Conservation (phyloP, 1,139 yeast genomes). For the Diutina pseudorugosa region DNA sequence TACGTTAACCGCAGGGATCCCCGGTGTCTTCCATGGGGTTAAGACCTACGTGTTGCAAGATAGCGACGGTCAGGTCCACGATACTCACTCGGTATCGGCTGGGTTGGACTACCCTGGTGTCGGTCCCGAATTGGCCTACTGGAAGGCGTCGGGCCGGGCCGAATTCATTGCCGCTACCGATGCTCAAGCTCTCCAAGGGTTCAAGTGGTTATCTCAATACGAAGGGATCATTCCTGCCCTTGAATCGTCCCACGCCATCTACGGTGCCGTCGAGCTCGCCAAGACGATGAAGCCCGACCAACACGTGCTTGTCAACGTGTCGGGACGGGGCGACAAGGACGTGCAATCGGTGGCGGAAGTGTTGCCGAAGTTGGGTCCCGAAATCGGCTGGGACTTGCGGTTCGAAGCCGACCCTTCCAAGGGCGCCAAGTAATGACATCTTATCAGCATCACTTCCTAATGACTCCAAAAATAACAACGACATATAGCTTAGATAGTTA, state of each 20-base stretch:
- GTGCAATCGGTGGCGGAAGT: slow-evolving; percentile 96
- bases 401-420: slow-evolving; percentile 50
- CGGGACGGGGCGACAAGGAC: slow-evolving; percentile 99
- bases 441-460: not conserved
- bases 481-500: too few relatives aligned
- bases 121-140: slow-evolving; percentile 92
- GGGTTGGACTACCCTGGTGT: slow-evolving; percentile 99
- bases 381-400: slow-evolving; percentile 92
- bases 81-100: slow-evolving; percentile 96
- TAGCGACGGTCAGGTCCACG: slow-evolving; percentile 89
- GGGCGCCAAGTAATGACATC: slow-evolving; percentile 2
- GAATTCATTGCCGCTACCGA: slow-evolving; percentile 85
- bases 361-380: slow-evolving; percentile 77
- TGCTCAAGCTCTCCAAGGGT: slow-evolving; percentile 85
- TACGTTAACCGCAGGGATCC: slow-evolving; percentile 80
- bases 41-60: slow-evolving; percentile 87
- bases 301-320: slow-evolving; percentile 74
- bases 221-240: slow-evolving; percentile 98
- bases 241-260: slow-evolving; percentile 93
- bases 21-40: slow-evolving; percentile 98
- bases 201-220: slow-evolving; percentile 74
- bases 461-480: too few relatives aligned
- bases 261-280: slow-evolving; percentile 83
- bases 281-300: slow-evolving; percentile 71
- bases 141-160: slow-evolving; percentile 94